phyloP scores from a whole-genome alignment of 495 filamentous ascomycete species.

The Hypoxylon intermedium region DNA sequence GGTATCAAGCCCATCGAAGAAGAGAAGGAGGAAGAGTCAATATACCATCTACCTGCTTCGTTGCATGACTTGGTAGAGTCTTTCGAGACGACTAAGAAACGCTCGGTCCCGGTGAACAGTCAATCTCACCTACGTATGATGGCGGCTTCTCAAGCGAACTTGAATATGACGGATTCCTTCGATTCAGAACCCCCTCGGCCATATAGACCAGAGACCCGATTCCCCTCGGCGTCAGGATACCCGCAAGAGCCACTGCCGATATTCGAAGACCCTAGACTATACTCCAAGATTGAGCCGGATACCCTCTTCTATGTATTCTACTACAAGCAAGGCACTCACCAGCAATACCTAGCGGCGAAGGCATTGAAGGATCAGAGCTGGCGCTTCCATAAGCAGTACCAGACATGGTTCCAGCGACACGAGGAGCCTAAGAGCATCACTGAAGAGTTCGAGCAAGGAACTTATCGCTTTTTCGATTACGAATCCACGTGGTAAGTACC shows the following conservation, averaged over 20 bases:
- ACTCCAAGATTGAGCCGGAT: constrained; percentile 88
- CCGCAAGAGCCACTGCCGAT: constrained; percentile 89
- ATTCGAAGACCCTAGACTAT: constrained; percentile 88
- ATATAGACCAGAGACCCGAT: constrained; percentile 79
- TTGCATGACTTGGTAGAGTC: constrained; percentile 89
- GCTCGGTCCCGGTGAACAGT: constrained; percentile 62
- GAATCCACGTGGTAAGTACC: constrained; percentile 93
- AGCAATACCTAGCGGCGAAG: constrained; percentile 96
- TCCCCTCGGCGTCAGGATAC: constrained; percentile 76
- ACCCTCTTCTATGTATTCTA: constrained; percentile 99
- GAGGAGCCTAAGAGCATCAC: constrained; percentile 98
- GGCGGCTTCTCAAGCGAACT: constrained; percentile 68
- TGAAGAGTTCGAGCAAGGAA: constrained; percentile 97
- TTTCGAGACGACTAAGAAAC: constrained; percentile 82
- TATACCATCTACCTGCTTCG: constrained; percentile 92
- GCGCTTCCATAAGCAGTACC: constrained; percentile 99
- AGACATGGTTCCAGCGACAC: constrained; percentile 98
- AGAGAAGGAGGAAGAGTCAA: constrained; percentile 75
- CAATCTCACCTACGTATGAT: constrained; percentile 76
- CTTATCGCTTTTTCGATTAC: constrained; percentile 98
- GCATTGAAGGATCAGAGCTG: constrained; percentile 96
- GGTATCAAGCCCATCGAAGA: constrained; percentile 56
- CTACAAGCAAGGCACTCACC: constrained; percentile 94
- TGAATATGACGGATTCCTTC: constrained; percentile 66
- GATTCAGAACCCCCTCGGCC: constrained; percentile 83